Conservation (phyloP, 768 basidiomycete genomes). For the Cantharellus anzutake region DNA sequence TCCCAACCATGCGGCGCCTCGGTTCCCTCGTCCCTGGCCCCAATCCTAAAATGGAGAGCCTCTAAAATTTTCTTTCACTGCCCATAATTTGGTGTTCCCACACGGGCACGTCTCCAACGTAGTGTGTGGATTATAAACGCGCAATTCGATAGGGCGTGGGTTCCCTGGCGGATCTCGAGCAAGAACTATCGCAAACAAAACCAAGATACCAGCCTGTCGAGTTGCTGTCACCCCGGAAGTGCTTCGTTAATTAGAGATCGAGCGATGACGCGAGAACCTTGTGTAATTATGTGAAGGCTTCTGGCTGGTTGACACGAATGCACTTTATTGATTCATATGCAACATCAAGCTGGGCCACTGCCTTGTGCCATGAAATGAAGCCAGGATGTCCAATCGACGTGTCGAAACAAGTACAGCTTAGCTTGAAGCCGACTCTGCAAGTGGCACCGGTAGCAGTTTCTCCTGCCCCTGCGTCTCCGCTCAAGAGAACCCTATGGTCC, state of each 20-base stretch:
- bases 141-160: constrained; percentile 87
- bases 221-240: constrained; percentile 55
- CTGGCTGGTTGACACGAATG: constrained; percentile 48
- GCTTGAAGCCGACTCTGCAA: constrained; percentile 34
- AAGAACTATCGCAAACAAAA: constrained; percentile 69
- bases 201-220: constrained; percentile 60
- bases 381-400: constrained; percentile 1
- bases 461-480: constrained; percentile 48
- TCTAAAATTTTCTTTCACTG: constrained; percentile 84
- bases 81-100: constrained; percentile 97
- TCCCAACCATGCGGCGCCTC: constrained; percentile 61
- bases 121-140: constrained; percentile 95
- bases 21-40: constrained; percentile 37
- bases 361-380: constrained; percentile 62
- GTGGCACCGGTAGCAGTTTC: constrained; percentile 36
- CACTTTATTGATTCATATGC: constrained; percentile 67
- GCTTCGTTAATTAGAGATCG: constrained; percentile 35
- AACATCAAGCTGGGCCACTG: constrained; percentile 65
- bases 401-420: neutral
- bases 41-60: constrained; percentile 43
- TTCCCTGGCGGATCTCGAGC: constrained; percentile 70
- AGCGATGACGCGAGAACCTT: neutral
- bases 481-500: constrained; percentile 75
- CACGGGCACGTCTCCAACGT: constrained; percentile 95
- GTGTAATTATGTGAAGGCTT: constrained; percentile 54